Evolutionary conservation across 192 early-diverging fungal species (phyloP), one percentile per base, ranked within the genome.

Genomic region (Mortierella alpina): DNA sequence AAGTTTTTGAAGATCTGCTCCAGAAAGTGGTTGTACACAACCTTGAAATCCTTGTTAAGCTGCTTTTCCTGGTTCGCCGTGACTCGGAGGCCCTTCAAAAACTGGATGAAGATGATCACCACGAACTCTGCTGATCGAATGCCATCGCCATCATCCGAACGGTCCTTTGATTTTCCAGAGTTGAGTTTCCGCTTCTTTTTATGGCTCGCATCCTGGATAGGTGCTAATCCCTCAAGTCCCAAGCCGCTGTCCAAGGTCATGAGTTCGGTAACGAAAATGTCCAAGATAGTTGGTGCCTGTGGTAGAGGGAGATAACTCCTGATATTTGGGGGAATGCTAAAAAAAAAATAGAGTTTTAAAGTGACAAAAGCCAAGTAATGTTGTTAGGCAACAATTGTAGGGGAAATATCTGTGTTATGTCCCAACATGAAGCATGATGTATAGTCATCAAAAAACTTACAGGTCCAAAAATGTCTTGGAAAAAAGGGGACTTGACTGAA

Each of bases 151-250:
- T 5, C 7, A 5, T 56, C 57, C 2, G n/a, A 39, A n/a, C 23
- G 52, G 11, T 66, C 63, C 48, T 63, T 57, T 5, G 65, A 65
- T 23, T 68, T 65, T 23, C 70, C 70, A 51, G 77, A 64, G 54
- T 80, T 80, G 20, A 80, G 70, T 46, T 80, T 80, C 55, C 77
- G 63, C 23, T 80, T 80, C 60, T 80, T 78, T 44, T 70, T 72
- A 20, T 68, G 49, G 0, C 44, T 23, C 8, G 48, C 13, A 11
- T 72, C 59, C 31, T 72, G 63, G 46, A 68, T 40, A 13, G 59
- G 46, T 13, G 57, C 70, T 47, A 80, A 41, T 40, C 17, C 60
- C 6, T 68, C 77, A 10, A 72, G 61, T 31, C 63, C 68, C 75
- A 72, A 67, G 20, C 58, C 44, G n/a, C 47, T 72, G 45, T 72